Conservation (phyloP, 345 rosid genomes). For the Sisymbrium altissimum region DNA sequence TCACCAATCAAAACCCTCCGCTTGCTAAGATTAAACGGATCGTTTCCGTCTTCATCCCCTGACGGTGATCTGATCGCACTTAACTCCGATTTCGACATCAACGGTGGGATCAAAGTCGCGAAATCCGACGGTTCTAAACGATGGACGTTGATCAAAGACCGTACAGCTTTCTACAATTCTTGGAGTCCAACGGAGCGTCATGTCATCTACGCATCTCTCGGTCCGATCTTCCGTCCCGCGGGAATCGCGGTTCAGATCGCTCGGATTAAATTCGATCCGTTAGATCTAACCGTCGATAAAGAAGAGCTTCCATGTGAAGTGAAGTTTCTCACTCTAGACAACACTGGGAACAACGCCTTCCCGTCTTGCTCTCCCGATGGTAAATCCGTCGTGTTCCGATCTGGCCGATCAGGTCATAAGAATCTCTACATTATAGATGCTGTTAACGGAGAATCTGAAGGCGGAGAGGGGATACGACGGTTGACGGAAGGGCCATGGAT, state of each 20-base stretch:
- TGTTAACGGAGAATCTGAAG: slow-evolving; percentile 56
- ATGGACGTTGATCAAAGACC: slow-evolving; percentile 62
- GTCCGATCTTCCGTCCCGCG: slow-evolving; percentile 65
- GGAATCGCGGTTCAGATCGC: slow-evolving; percentile 72
- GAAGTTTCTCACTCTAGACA: slow-evolving; percentile 65
- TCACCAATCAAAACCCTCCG: slow-evolving; percentile 56
- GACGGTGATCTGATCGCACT: slow-evolving; percentile 55
- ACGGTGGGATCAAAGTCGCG: slow-evolving; percentile 49
- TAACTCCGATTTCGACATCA: slow-evolving; percentile 40
- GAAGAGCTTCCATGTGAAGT: slow-evolving; percentile 54
- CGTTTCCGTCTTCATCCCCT: slow-evolving; percentile 67
- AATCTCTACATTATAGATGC: slow-evolving; percentile 63
- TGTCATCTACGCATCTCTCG: slow-evolving; percentile 68
- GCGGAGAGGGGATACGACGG: slow-evolving; percentile 40
- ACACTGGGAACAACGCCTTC: slow-evolving; percentile 84
- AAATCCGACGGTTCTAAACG: slow-evolving; percentile 76
- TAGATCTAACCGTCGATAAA: slow-evolving; percentile 34
- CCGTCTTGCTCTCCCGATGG: slow-evolving; percentile 90
- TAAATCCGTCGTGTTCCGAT: slow-evolving; percentile 66
- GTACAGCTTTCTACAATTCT: slow-evolving; percentile 69
- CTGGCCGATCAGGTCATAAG: slow-evolving; percentile 74
- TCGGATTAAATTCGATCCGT: slow-evolving; percentile 49
- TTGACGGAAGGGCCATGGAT: slow-evolving; percentile 77
- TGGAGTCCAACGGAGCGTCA: slow-evolving; percentile 79
- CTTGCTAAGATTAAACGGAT: slow-evolving; percentile 61